Conservation (phyloP, 768 basidiomycete species). For the Solioccasus polychromus region DNA sequence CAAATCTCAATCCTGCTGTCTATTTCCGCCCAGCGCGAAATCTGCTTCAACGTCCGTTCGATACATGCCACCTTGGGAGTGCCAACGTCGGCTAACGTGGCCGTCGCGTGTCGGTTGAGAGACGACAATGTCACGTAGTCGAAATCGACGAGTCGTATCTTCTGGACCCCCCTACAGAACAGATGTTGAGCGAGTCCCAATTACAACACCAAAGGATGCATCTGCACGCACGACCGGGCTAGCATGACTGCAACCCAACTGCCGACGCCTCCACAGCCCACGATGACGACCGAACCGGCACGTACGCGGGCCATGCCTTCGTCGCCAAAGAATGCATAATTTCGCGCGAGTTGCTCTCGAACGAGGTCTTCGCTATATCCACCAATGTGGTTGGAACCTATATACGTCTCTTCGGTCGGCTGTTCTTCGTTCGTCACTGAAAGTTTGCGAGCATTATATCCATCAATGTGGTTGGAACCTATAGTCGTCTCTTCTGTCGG, state of each 20-base stretch:
- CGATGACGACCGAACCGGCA: conserved; percentile 72
- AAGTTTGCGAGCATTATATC: background rate
- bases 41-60: conserved; percentile 60
- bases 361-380: conserved; percentile 79
- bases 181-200: background rate
- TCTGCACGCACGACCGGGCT: conserved; percentile 69
- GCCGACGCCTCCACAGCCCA: conserved; percentile 96
- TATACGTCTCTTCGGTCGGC: conserved; percentile 12
- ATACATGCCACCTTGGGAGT: conserved; percentile 87
- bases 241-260: conserved; percentile 96
- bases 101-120: conserved; percentile 92
- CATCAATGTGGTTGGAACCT: conserved; percentile 19
- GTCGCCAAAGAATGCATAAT: conserved; percentile 93
- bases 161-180: conserved; percentile 60
- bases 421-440: conserved; percentile 4
- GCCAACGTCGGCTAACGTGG: conserved; percentile 85
- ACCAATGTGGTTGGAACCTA: conserved; percentile 16
- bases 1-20: conserved; percentile 84
- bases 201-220: background rate
- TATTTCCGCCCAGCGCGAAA: conserved; percentile 85
- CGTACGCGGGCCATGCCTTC: conserved; percentile 82
- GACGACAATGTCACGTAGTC: conserved; percentile 96
- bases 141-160: conserved; percentile 85
- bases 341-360: conserved; percentile 86
- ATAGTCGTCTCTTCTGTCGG: conserved; percentile 14